A percentile compares a stretch with the other conserved stretches of the same genome.
Conservation (phyloP, 1,284 basidiomycete genomes). For the Uromyces viciae-fabae region DNA sequence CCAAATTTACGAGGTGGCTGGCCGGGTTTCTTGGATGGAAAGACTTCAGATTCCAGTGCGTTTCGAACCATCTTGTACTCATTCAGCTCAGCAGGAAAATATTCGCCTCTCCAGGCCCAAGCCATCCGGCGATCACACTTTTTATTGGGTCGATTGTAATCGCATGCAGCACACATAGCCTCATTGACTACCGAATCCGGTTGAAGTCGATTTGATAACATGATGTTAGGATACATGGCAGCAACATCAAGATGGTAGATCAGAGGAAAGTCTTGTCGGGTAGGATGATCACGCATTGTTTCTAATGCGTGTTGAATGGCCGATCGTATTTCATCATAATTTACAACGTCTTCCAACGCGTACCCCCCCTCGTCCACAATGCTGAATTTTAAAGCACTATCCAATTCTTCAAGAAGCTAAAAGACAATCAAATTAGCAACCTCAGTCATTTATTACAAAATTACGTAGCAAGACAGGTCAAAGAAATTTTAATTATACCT, state of each 20-base stretch:
- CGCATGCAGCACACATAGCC: constrained; percentile 93
- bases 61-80: constrained; percentile 99
- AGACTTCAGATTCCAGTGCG: constrained; percentile 87
- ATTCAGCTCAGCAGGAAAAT: constrained; percentile 93
- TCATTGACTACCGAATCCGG: constrained; percentile 98
- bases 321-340: constrained; percentile 87
- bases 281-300: constrained; percentile 83
- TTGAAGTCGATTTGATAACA: constrained; percentile 98
- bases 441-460: background rate
- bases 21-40: constrained; percentile 75
- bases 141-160: constrained; percentile 95
- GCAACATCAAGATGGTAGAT: constrained; percentile 99
- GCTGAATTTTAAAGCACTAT: constrained; percentile 83
- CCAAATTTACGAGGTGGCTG: constrained; percentile 73
- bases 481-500: constrained; percentile 59
- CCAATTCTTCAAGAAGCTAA: constrained; percentile 89
- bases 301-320: constrained; percentile 77
- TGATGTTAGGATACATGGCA: constrained; percentile 99
- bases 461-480: constrained; percentile 31
- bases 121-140: constrained; percentile 87
- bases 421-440: constrained; percentile 13
- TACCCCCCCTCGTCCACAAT: constrained; percentile 82
- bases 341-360: constrained; percentile 77
- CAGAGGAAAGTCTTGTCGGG: constrained; percentile 81
- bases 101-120: constrained; percentile 99